Base-by-base conservation (phyloP, 768 basidiomycete genomes). In the Tremella mesenterica region DNA sequence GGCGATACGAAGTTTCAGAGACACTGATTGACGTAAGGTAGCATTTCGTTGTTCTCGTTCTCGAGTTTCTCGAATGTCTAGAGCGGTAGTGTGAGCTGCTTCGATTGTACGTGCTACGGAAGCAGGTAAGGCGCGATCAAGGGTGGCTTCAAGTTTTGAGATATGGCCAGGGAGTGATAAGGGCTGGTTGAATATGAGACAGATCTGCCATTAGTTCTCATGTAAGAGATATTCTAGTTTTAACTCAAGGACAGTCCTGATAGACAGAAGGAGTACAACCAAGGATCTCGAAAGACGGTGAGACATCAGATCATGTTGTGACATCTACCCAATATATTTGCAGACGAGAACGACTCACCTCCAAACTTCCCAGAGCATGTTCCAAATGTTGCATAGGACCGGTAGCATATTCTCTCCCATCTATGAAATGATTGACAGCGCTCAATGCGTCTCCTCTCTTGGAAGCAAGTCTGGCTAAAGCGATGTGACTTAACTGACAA, bases 351-450 rank as follows among this genome's bases (percentile, higher is more conserved):
- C 10, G 4, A 56, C 70, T 60, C 44, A 75, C 76, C 57, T 76
- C 74, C 45, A 77, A 57, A 33, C 76, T 70, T 12, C 64, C 64
- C 39, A 75, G 49, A 29, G 86, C 90, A 83, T 91, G 88, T 52
- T 96, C 93, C 2, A 96, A 79, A n/a, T 93, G 83, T 60, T 96
- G 91, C 61, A 86, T 83, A 52, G 84, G 84, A 9, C 88, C 88
- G 13, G 88, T 84, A 71, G 90, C 91, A 74, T 83, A 95, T 69
- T 97, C 93, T 53, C 92, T 83, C 12, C 85, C 86, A 65, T 91
- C 90, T n/a, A 85, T 85, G 73, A 84, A 85, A 62, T 88, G 83
- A 65, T 86, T 85, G 60, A 95, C 72, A 4, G 92, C 81, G 14
- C 76, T 76, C 5, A 79, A 73, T 58, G 82, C 81, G 58, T 90